Evolutionary conservation across 768 basidiomycete species (phyloP), one percentile per base, ranked within the genome.

Genomic region (Serendipita sp.): DNA sequence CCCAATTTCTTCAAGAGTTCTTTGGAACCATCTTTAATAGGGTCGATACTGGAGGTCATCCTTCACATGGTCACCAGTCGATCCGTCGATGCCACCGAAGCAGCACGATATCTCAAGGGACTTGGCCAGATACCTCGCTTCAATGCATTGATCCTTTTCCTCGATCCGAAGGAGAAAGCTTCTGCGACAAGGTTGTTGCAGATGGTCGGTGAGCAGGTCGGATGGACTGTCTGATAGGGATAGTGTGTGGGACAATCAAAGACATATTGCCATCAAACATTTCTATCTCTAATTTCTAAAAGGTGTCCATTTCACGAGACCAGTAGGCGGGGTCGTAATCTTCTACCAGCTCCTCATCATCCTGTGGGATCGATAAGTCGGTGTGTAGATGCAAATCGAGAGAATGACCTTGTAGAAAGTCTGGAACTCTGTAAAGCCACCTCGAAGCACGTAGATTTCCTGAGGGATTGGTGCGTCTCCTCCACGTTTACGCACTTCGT

Each of bases 401-500:
- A 58, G 24, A 28, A 50, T 16, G 26, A 65, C 67, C 58, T 58
- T 64, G 56, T 78, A 90, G 67, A 79, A 79, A 16, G 72, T 72
- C 68, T 88, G 88, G 69, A 91, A 91, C 45, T 75, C 76, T 9
- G 77, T 72, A 72, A 91, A 92, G 3, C 90, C 90, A 62, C 83
- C 86, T 2, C 76, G 77, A 44, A 92, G 78, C 60, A 92, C 77
- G 61, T 77, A 75, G 11, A 90, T 79, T 63, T 84, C 76, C 53
- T 86, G 80, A 24, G 65, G 65, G 3, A 75, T 71, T 44, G 44
- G 24, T 20, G 28, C 14, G 14, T 64, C 24, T 44, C 43, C 14
- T 44, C 76, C 75, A 16, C 78, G 67, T 42, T 71, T 68, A 51
- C 74, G 73, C 50, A 81, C 67, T 61, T 78, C 74, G 53, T 72